Evolutionary conservation across 306 rosid genomes (phyloP).

Genomic region (Malus sieversii): DNA sequence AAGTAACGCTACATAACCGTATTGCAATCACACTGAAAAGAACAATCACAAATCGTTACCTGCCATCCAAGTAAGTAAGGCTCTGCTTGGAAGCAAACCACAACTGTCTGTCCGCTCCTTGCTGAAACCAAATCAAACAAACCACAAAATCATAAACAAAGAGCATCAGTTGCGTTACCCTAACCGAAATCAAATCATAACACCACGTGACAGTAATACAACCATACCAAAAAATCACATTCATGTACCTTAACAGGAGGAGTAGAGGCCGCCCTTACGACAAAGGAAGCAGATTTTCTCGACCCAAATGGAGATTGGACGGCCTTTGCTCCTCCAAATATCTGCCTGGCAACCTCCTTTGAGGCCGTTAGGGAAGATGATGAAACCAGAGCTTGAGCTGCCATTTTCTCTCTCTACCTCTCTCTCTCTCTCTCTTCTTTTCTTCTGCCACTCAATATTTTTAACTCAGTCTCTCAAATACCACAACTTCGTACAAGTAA

Average conservation of each 20-base stretch:
- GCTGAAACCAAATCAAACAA: conserved; percentile 34
- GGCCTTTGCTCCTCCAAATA: conserved; percentile 41
- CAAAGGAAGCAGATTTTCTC: conserved; percentile 51
- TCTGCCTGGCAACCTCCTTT: conserved; percentile 50
- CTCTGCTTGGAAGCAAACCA: conserved; percentile 99
- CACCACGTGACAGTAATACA: neutral
- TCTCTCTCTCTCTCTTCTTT: neutral
- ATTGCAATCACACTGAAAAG: neutral
- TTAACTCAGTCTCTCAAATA: neutral
- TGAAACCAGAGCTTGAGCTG: conserved; percentile 75
- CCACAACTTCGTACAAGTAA: neutral
- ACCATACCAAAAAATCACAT: neutral
- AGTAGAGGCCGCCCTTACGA: conserved; percentile 62
- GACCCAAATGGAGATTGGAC: conserved; percentile 37
- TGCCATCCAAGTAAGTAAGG: conserved; percentile 94
- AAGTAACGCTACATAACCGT: no score
- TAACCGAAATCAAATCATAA: neutral
- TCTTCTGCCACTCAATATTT: neutral
- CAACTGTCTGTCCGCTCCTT: conserved; percentile 74
- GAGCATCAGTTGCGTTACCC: neutral
- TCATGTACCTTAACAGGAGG: conserved; percentile 79
- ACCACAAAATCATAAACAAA: neutral
- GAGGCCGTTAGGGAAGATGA: conserved; percentile 77
- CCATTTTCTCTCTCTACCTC: conserved; percentile 30
- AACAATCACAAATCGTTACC: conserved; percentile 29